Base-by-base conservation (phyloP, 225 moss, liverwort and hornwort genomes). In the Pleurozium schreberi region DNA sequence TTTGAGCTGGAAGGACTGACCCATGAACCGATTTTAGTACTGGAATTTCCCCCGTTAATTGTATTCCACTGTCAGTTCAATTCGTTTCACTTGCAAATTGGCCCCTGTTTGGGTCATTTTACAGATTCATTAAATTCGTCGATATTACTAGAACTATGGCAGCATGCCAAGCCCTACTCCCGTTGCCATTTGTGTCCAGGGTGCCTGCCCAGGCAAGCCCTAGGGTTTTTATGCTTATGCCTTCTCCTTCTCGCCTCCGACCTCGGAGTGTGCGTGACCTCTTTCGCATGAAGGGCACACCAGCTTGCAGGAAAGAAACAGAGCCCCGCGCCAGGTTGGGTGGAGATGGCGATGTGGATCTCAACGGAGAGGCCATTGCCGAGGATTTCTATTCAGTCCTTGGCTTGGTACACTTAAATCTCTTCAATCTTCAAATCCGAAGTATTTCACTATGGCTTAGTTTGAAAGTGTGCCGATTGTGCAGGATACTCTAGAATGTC, bases 331-430 rank as follows among this genome's bases (percentile, higher is more conserved):
- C 97, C 61, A 91, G 91, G 45, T 73, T 96, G 91, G 96, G 95
- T 82, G 97, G 96, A 47, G 96, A 97, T 89, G 95, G 87, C 59
- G 96, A 96, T 59, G 92, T 93, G 64, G 88, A 92, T 85, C 30
- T 95, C 36, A 89, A 83, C 28, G 93, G 92, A 38, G 96, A 93
- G 10, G 73, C 64, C 64, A 91, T 94, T 5, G 96, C 93, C 80
- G 97, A 97, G 78, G 99, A 99, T 91, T 99, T 96, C 88, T 99
- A 99, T 84, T 96, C 99, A 28, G 97, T 99, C 52, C 97, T 99
- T 45, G 99, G 99, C 88, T 90, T 99, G 96, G 99, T 99, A 83
- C 88, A 5, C 75, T 40, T 73, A 4, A 55, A 63, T 83, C 83
- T 87, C 79, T 79, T 57, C 59, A 28, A 18, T 58, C 40, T 79